Percentiles rank a stretch among this genome's conserved stretches.
Conservation (phyloP, 108 stramenopile genomes). For the Schizochytrium sp. region DNA sequence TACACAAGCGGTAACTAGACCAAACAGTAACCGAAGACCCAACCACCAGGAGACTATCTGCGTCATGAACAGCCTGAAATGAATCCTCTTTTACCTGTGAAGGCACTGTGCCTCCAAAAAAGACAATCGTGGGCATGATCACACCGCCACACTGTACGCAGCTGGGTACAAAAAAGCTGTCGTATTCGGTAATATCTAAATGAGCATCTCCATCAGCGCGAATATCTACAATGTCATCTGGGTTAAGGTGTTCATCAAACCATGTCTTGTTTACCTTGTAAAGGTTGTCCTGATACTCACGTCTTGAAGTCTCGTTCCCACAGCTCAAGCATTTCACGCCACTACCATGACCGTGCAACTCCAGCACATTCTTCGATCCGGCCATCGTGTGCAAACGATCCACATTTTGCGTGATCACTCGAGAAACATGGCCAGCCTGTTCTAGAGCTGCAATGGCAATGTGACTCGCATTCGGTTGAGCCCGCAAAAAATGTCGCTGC, state of each 20-base stretch:
- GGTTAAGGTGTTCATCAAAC: not conserved
- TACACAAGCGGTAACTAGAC: conserved; percentile 86
- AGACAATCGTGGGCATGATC: conserved; percentile 92
- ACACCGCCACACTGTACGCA: conserved; percentile 86
- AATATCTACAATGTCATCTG: conserved; percentile 60
- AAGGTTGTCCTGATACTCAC: conserved; percentile 84
- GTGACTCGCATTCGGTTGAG: conserved; percentile 89
- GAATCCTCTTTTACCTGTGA: conserved; percentile 77
- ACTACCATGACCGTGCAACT: conserved; percentile 89
- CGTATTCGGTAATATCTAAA: conserved; percentile 75
- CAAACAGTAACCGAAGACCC: conserved; percentile 88
- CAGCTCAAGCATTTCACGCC: conserved; percentile 85
- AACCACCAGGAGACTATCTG: conserved; percentile 86
- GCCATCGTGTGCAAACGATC: conserved; percentile 90
- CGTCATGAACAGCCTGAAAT: conserved; percentile 78
- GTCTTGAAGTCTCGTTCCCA: conserved; percentile 77
- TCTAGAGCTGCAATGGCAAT: conserved; percentile 86
- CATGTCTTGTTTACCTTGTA: conserved; percentile 74
- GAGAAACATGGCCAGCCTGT: conserved; percentile 76
- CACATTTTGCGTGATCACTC: conserved; percentile 95
- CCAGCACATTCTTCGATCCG: conserved; percentile 83
- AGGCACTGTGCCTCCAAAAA: conserved; percentile 91
- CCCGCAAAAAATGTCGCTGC: conserved; percentile 81
- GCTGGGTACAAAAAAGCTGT: conserved; percentile 80
- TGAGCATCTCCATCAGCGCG: conserved; percentile 96